Conservation (phyloP, 1,284 basidiomycete genomes). For the Rhodofomes roseus region DNA sequence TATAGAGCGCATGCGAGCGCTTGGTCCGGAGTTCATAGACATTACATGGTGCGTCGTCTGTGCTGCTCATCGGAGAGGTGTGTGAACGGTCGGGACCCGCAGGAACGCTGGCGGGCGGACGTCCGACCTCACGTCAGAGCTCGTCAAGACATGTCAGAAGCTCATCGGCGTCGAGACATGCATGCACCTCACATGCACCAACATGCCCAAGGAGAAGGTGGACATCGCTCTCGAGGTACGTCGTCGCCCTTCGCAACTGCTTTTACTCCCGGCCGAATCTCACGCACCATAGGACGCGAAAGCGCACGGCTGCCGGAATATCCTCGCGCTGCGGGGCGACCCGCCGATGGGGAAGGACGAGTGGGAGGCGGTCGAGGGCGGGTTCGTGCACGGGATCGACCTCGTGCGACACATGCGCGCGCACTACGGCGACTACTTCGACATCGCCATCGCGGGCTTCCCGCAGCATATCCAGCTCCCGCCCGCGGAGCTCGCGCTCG, state of each 20-base stretch:
- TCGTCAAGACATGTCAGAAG: conserved; percentile 94
- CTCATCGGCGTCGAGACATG: conserved; percentile 94
- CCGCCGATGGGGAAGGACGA: conserved; percentile 85
- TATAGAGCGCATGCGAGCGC: conserved; percentile 94
- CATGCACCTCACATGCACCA: conserved; percentile 98
- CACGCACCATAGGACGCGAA: conserved; percentile 74
- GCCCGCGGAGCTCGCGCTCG: conserved; percentile 72
- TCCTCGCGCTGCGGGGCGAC: conserved; percentile 93
- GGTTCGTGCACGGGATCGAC: conserved; percentile 88
- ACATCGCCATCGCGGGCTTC: conserved; percentile 90
- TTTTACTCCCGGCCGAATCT: conserved; percentile 15
- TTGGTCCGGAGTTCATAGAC: conserved; percentile 98
- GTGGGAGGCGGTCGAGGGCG: conserved; percentile 88
- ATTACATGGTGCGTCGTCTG: conserved; percentile 79
- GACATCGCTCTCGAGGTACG: conserved; percentile 83
- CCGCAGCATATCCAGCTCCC: conserved; percentile 72
- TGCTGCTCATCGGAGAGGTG: conserved; percentile 7
- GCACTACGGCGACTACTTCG: conserved; percentile 87
- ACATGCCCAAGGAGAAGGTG: conserved; percentile 94
- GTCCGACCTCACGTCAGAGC: conserved; percentile 88
- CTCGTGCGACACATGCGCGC: conserved; percentile 85
- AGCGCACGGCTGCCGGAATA: conserved; percentile 87
- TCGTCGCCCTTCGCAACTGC: conserved; percentile 12
- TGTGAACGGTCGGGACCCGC: conserved; percentile 1
- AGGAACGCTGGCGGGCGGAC: conserved; percentile 97